A percentile compares a stretch with the other conserved stretches of the same genome.
Conservation (phyloP, 148 eudicot species). For the Chenopodium suecicum region DNA sequence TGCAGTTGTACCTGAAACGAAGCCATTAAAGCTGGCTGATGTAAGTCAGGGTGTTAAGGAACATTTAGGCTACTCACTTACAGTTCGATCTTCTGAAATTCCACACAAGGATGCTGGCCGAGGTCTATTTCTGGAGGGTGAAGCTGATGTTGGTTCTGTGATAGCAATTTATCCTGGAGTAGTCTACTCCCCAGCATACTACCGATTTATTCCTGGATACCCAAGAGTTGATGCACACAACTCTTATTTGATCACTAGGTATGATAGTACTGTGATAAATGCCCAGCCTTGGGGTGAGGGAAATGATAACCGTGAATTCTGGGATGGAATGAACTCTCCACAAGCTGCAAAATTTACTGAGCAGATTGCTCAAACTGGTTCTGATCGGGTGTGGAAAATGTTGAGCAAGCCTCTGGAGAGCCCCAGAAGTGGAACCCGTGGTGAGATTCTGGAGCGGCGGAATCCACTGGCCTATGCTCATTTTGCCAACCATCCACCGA, state of each 20-base stretch:
- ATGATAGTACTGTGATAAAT: constrained; percentile 86
- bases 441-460: constrained; percentile 76
- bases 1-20: constrained; percentile 71
- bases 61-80: constrained; percentile 71
- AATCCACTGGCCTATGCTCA: constrained; percentile 87
- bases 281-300: constrained; percentile 94
- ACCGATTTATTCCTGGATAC: constrained; percentile 90
- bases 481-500: constrained; percentile 82
- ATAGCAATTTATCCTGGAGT: constrained; percentile 91
- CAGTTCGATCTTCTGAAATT: constrained; percentile 70
- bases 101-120: constrained; percentile 85
- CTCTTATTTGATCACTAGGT: constrained; percentile 81
- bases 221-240: constrained; percentile 76
- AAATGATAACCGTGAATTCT: constrained; percentile 59
- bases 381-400: constrained; percentile 81
- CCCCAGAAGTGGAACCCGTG: constrained; percentile 27
- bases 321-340: constrained; percentile 51
- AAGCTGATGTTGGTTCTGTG: constrained; percentile 81
- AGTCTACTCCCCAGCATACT: constrained; percentile 83
- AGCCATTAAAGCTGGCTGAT: constrained; percentile 55
- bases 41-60: constrained; percentile 56
- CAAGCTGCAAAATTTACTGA: constrained; percentile 23
- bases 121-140: constrained; percentile 80
- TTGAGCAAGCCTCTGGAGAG: constrained; percentile 74
- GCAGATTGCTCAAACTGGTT: constrained; percentile 40